Percentiles rank a stretch among this genome's conserved stretches.
Conservation (phyloP, 2,329 filamentous ascomycete genomes). For the Metarhizium robertsii region DNA sequence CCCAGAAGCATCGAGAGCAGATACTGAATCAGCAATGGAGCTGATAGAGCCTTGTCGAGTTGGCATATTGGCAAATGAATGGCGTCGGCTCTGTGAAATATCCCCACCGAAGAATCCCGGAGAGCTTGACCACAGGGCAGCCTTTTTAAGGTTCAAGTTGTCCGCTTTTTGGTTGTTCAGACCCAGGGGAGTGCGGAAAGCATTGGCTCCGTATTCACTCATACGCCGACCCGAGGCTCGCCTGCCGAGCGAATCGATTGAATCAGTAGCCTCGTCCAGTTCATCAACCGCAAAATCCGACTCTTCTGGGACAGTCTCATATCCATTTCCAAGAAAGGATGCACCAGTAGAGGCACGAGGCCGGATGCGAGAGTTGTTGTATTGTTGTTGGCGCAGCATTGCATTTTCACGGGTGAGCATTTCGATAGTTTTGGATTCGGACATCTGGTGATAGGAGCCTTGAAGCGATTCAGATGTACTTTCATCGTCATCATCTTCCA, state of each 20-base stretch:
- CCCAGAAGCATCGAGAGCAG: constrained; percentile 35
- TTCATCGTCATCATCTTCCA: constrained; percentile 57
- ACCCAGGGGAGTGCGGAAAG: constrained; percentile 39
- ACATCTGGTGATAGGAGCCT: constrained; percentile 42
- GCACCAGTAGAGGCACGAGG: constrained; percentile 49
- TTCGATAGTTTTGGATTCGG: constrained; percentile 55
- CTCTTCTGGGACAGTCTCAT: constrained; percentile 52
- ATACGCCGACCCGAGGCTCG: constrained; percentile 40
- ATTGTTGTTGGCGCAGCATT: constrained; percentile 43
- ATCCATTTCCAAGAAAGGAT: constrained; percentile 46
- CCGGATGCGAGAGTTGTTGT: constrained; percentile 39
- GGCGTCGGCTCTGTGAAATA: constrained; percentile 63
- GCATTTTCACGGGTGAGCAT: constrained; percentile 54
- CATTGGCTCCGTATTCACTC: constrained; percentile 44
- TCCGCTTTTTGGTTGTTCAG: constrained; percentile 54
- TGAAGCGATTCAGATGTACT: constrained; percentile 40
- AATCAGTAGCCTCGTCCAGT: constrained; percentile 52
- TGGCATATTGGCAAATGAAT: constrained; percentile 67
- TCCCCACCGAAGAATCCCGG: constrained; percentile 57
- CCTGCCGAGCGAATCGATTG: constrained; percentile 35
- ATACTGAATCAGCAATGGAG: constrained; percentile 44
- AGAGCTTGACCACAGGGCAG: constrained; percentile 61
- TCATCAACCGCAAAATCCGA: constrained; percentile 67
- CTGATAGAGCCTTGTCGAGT: constrained; percentile 55
- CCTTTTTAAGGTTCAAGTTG: constrained; percentile 49